These are phyloP conservation scores for Uronychia setigera DNA, from an alignment of 73 alveolate genomes.

Conservation along the genomic window DNA sequence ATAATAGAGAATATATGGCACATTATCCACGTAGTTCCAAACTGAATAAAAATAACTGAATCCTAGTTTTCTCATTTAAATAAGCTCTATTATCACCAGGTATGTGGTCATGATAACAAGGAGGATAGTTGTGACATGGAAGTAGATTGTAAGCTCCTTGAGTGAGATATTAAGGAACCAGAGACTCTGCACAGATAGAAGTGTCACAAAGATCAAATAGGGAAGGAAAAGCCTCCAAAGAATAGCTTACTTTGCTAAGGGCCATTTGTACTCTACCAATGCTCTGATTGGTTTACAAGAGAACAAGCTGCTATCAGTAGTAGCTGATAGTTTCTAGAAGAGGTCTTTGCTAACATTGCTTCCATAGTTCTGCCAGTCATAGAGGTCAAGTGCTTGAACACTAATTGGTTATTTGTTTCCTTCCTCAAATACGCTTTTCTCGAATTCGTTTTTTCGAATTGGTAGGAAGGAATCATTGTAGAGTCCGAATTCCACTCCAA, in stretches of 20 bases:
- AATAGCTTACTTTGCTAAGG: conserved; percentile 20
- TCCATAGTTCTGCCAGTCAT: conserved; percentile 7
- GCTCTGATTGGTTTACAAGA: conserved; percentile 1
- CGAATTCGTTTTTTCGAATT: not conserved
- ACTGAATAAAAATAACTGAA: conserved; percentile 17
- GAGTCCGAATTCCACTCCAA: not conserved
- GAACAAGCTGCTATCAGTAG: conserved; percentile 20
- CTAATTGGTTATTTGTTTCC: conserved; percentile 8
- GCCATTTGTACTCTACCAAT: conserved; percentile 40
- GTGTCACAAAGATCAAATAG: not conserved
- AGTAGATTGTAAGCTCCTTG: not conserved
- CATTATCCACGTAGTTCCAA: conserved; percentile 47
- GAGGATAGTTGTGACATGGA: not conserved
- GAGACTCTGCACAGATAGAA: not conserved
- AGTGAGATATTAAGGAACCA: not conserved
- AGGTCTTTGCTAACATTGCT: conserved; percentile 5
- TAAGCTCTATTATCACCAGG: conserved; percentile 20
- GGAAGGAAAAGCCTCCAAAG: conserved; percentile 25
- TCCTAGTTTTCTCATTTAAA: conserved; percentile 10
- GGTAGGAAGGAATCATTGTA: not conserved
- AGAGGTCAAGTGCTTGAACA: conserved; percentile 26
- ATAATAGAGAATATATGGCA: conserved; percentile 21
- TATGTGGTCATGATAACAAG: conserved; percentile 7
- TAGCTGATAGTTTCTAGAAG: conserved; percentile 12
- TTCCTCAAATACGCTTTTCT: not conserved